Evolutionary conservation across 108 stramenopile species (phyloP).

Genomic region (Cylindrotheca fusiformis): DNA sequence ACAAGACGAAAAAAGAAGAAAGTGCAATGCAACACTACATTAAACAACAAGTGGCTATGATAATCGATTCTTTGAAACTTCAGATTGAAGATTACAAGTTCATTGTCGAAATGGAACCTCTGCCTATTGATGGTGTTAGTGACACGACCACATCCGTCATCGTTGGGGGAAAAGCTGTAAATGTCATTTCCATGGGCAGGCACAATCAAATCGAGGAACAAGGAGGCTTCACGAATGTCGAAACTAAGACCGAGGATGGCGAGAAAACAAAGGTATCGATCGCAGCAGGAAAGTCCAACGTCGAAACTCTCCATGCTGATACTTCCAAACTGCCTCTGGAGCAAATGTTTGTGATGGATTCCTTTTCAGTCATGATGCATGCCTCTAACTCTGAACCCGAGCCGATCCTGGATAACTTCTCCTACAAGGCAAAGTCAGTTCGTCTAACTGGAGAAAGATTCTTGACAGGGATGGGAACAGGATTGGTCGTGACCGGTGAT

Average conservation of each 20-base stretch:
- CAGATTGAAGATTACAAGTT: slow-evolving; percentile 1
- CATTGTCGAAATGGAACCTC: slow-evolving; percentile 3
- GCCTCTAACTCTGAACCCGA: neutral
- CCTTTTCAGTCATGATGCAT: neutral
- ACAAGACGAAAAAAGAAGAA: neutral
- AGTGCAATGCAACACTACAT: neutral
- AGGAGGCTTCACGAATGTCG: neutral
- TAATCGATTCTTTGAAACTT: slow-evolving; percentile 4
- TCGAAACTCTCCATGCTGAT: neutral
- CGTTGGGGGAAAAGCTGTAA: neutral
- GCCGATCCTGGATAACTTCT: neutral
- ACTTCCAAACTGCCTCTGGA: neutral
- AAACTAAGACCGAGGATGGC: too few species aligned
- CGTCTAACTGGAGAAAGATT: neutral
- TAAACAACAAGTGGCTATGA: neutral
- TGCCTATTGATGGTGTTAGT: neutral
- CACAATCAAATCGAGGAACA: neutral
- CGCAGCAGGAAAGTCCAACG: neutral
- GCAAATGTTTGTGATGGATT: neutral
- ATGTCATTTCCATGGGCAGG: neutral
- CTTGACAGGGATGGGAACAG: neutral
- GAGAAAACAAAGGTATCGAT: neutral
- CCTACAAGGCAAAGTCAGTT: neutral
- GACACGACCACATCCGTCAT: neutral
- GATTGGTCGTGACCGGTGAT: neutral